Conservation (phyloP, 2,329 filamentous ascomycete genomes). For the Alternaria sp. region DNA sequence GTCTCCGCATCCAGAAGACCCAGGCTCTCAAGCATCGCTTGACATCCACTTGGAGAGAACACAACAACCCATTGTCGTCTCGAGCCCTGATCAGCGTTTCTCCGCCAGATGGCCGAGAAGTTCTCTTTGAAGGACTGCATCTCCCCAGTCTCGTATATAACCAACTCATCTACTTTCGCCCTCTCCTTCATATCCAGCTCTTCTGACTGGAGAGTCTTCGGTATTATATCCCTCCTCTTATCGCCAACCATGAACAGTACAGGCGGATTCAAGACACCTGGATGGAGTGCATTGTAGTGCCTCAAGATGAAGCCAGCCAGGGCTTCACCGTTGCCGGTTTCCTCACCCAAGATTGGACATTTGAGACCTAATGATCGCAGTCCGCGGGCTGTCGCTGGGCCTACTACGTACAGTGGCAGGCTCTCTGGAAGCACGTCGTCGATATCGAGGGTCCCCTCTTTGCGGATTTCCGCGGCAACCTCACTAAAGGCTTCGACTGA, state of each 20-base stretch:
- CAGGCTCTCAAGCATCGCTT: slow-evolving; percentile 66
- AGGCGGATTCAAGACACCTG: slow-evolving; percentile 60
- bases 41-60: slow-evolving; percentile 69
- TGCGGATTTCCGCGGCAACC: slow-evolving; percentile 65
- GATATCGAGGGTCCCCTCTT: slow-evolving; percentile 36
- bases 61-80: slow-evolving; percentile 75
- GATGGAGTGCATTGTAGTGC: slow-evolving; percentile 68
- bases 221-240: slow-evolving; percentile 87
- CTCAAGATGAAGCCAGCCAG: slow-evolving; percentile 80
- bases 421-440: slow-evolving; percentile 55
- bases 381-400: slow-evolving; percentile 80
- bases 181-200: slow-evolving; percentile 59
- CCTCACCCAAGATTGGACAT: slow-evolving; percentile 74
- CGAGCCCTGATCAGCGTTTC: slow-evolving; percentile 52
- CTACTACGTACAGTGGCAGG: slow-evolving; percentile 78
- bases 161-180: slow-evolving; percentile 77
- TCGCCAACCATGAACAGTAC: slow-evolving; percentile 91
- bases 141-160: slow-evolving; percentile 86
- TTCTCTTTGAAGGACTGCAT: slow-evolving; percentile 78
- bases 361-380: slow-evolving; percentile 63
- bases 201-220: slow-evolving; percentile 74
- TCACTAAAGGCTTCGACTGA: slow-evolving; percentile 80
- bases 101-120: slow-evolving; percentile 64
- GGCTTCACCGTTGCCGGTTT: slow-evolving; percentile 84
- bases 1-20: slow-evolving; percentile 55